Base-by-base conservation (phyloP, 148 eudicot genomes). In the Bassia scoparia region DNA sequence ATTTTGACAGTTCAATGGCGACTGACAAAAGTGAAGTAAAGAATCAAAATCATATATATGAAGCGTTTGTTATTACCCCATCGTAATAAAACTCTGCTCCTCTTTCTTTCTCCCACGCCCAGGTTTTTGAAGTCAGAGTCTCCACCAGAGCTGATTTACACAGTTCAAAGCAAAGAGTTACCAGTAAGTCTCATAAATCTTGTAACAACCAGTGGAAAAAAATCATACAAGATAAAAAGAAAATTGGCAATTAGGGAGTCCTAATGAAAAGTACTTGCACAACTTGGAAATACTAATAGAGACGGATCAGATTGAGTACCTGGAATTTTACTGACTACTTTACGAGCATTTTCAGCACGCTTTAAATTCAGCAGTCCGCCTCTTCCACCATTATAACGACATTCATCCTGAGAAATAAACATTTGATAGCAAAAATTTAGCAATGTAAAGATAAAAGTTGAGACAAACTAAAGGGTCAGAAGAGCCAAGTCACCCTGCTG, bases 301-400 rank as follows among this genome's bases (percentile, higher is more conserved):
- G 75, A 13, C 38, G 34, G 31, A 73, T 61, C 37, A 70, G 61
- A 75, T 70, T 62, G 11, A 24, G 50, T 82, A 90, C 98, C 91
- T 26, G 96, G 96, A 76, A 93, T 81, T 81, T 90, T 93, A 75
- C 71, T 84, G 61, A 88, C 84, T 55, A 83, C 66, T 61, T 74
- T 81, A 81, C 96, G 91, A 71, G 96, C 94, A 72, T 90, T 89
- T 86, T 93, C 98, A 61, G 98, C 98, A 68, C 92, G 96, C 81
- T 84, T 93, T 54, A 90, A 74, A 38, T 74, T 84, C 55, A 90
- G 87, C 81, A 90, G 98, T 10, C 87, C 88, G 14, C 98, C 98
- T 86, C 87, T 86, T 76, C 98, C 96, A 78, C 90, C 87, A 88
- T 88, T 84, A 70, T 89, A 93, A 41, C 97, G 96, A 67, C 75